Evolutionary conservation across 2,329 filamentous ascomycete species (phyloP).

Genomic region (Fusarium compactum): DNA sequence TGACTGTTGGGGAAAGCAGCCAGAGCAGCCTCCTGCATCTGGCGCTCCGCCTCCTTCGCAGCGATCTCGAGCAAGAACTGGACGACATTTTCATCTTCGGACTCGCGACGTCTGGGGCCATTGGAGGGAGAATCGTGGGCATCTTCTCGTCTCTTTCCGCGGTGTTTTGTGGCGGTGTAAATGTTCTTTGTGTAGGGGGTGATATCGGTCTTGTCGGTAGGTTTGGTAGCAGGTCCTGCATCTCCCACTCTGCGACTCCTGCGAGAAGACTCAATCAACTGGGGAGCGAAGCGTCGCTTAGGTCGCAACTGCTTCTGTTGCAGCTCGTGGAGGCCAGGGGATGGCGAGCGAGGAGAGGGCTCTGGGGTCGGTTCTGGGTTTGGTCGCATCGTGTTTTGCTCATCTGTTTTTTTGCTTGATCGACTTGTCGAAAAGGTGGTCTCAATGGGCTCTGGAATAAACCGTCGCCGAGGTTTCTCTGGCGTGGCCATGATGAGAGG

Average conservation of each 20-base stretch:
- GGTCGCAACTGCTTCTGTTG: constrained; percentile 56
- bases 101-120: constrained; percentile 66
- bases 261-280: constrained; percentile 83
- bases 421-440: constrained; percentile 74
- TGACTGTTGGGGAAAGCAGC: constrained; percentile 81
- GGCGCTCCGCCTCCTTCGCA: constrained; percentile 81
- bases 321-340: constrained; percentile 57
- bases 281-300: constrained; percentile 75
- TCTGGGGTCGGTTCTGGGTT: constrained; percentile 70
- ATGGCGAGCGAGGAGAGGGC: constrained; percentile 63
- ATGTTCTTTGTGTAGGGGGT: constrained; percentile 73
- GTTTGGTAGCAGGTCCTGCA: constrained; percentile 69
- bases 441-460: constrained; percentile 78
- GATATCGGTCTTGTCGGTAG: constrained; percentile 79
- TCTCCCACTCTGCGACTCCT: constrained; percentile 77
- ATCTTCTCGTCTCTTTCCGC: constrained; percentile 48
- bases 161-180: constrained; percentile 62
- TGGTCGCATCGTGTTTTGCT: constrained; percentile 56
- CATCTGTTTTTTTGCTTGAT: constrained; percentile 52
- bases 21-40: constrained; percentile 81
- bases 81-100: constrained; percentile 79
- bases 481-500: constrained; percentile 57
- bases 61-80: constrained; percentile 84
- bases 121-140: constrained; percentile 25
- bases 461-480: constrained; percentile 66